Conservation (phyloP, 495 filamentous ascomycete genomes). For the Hypoxylon fuscum region DNA sequence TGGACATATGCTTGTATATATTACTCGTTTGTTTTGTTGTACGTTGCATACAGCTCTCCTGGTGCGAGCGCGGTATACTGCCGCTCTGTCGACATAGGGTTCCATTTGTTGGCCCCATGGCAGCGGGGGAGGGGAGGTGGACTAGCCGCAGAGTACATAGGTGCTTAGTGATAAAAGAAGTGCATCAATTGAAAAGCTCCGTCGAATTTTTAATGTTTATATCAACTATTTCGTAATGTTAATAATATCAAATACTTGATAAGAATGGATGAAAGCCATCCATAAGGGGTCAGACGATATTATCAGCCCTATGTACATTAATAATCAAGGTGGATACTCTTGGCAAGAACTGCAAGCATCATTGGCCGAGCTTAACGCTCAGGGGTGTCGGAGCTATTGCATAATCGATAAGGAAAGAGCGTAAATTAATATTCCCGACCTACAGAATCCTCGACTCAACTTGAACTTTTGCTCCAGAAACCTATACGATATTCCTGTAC, state of each 20-base stretch:
- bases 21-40: conserved; percentile 22
- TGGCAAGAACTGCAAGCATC: not conserved
- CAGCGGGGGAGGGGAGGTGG: not conserved
- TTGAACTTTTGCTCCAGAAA: not conserved
- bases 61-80: conserved; percentile 3
- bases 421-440: conserved; percentile 13
- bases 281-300: too few relatives aligned
- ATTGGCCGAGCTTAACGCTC: too few relatives aligned
- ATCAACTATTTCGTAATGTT: too few relatives aligned
- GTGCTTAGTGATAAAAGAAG: conserved; percentile 25
- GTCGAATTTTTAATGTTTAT: too few relatives aligned
- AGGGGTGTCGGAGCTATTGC: conserved; percentile 12
- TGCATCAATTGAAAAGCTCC: conserved; percentile 24
- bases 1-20: conserved; percentile 38
- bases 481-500: not conserved
- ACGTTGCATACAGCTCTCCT: conserved; percentile 18
- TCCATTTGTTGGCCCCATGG: conserved; percentile 5
- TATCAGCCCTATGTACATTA: too few relatives aligned
- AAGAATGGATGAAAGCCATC: too few relatives aligned
- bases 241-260: too few relatives aligned
- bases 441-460: not conserved
- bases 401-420: conserved; percentile 41
- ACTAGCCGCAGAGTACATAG: not conserved
- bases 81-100: conserved; percentile 10
- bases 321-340: not conserved